Conservation (phyloP, 805 yeast genomes). For the Candida insectorum region DNA sequence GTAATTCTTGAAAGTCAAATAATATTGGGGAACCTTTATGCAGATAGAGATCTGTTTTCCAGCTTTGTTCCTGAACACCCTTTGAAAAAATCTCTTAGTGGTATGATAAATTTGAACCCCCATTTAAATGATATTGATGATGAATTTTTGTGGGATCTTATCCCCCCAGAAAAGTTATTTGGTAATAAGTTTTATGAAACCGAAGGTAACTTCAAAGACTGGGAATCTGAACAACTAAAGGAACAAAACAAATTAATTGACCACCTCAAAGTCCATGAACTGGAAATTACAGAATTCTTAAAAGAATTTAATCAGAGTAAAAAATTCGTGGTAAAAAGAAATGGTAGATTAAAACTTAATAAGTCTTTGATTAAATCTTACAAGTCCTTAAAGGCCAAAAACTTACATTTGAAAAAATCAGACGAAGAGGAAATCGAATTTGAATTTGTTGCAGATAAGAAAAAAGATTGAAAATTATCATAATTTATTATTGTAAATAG, state of each 20-base stretch:
- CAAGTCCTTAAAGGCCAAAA: conserved; percentile 21
- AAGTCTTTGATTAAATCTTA: conserved; percentile 31
- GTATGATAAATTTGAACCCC: conserved; percentile 36
- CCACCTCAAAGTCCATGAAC: conserved; percentile 8
- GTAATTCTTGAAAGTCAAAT: conserved; percentile 21
- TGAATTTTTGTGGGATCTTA: conserved; percentile 36
- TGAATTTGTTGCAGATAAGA: conserved; percentile 5
- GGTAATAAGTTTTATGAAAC: conserved; percentile 35
- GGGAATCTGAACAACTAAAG: conserved; percentile 29
- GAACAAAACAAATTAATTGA: conserved; percentile 12
- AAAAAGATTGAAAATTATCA: neutral
- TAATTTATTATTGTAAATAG: neutral
- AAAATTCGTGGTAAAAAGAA: conserved; percentile 9
- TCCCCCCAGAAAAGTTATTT: conserved; percentile 32
- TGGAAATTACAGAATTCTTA: conserved; percentile 10
- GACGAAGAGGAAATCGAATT: conserved; percentile 11
- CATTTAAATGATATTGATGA: conserved; percentile 34
- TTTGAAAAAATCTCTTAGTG: conserved; percentile 35
- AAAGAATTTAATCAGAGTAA: conserved; percentile 9
- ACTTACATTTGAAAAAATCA: conserved; percentile 4
- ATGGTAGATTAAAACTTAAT: conserved; percentile 26
- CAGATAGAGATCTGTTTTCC: conserved; percentile 24
- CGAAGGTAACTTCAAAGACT: conserved; percentile 28
- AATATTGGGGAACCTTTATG: conserved; percentile 22
- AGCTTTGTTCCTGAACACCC: conserved; percentile 35